These are phyloP conservation scores for Ziziphus jujuba DNA, from an alignment of 306 rosid species.

Conservation along the genomic window DNA sequence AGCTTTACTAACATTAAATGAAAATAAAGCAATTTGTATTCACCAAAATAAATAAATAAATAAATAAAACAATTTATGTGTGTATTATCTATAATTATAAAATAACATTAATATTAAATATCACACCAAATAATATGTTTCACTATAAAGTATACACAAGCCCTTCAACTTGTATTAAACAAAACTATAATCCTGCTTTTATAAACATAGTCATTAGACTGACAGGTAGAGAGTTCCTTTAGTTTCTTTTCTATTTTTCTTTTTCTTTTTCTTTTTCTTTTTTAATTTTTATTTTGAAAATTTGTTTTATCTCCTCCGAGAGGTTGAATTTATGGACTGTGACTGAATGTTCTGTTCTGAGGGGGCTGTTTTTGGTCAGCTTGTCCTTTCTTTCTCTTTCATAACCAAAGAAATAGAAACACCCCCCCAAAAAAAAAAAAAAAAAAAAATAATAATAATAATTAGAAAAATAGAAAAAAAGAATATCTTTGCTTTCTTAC, in stretches of 20 bases:
- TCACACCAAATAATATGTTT: too few species aligned
- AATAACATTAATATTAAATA: too few species aligned
- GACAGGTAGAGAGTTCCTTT: background rate
- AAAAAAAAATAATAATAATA: too few species aligned
- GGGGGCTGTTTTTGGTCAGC: constrained; percentile 25
- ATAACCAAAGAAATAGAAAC: background rate
- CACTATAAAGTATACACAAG: too few species aligned
- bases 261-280: background rate
- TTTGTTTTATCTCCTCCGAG: constrained; percentile 16
- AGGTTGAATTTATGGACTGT: constrained; percentile 3
- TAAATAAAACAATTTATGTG: too few species aligned
- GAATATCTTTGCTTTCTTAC: constrained; percentile 14
- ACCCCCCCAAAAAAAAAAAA: too few species aligned
- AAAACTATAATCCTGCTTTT: background rate
- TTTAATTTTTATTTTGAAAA: constrained; percentile 1
- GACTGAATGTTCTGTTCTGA: constrained; percentile 25
- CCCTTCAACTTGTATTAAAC: background rate
- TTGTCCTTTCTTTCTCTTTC: constrained; percentile 1
- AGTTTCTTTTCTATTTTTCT: background rate
- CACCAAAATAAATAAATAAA: too few species aligned
- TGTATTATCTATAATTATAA: too few species aligned
- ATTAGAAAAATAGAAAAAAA: background rate
- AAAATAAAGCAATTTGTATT: too few species aligned
- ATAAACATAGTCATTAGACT: too few species aligned
- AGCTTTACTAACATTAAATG: background rate